Evolutionary conservation across 2,329 filamentous ascomycete species (phyloP), one percentile per base, ranked within the genome.

Genomic region (Pestalotiopsis sp.): DNA sequence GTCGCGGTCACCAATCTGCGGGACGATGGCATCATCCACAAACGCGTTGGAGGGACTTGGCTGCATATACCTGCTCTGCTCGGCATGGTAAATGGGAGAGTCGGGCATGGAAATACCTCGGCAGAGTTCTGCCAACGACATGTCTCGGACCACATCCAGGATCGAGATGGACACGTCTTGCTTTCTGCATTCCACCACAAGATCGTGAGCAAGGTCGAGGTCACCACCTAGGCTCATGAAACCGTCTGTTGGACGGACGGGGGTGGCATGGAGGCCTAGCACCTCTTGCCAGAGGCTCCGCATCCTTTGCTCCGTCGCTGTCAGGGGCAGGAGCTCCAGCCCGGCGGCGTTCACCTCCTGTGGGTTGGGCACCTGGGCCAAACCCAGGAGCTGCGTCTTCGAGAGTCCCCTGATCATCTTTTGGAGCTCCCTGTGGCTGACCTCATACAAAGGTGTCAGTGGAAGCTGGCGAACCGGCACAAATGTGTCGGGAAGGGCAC

Each of bases 171-270:
- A 69, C 52, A 86, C 78, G 2, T 80, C 80, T 14, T 80, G 77
- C 65, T 81, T 79, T 5, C 85, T 82, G 70, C 84, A 86, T 1
- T 79, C 75, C 1, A 83, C 71, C 1, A 86, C 80, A 5, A 87
- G 74, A 58, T 83, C 78, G 3, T 81, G 79, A 4, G 83, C 84
- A 4, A 84, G 77, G 20, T 83, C 79, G 7, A 77, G 79, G 52
- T 87, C 82, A 0, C 86, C 86, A 0, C 86, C 86, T 0, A 82
- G 75, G 2, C 80, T 78, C 52, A 85, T 73, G 70, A 88, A 88
- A 9, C 79, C 82, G 56, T 85, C 83, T 0, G 78, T 76, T 0
- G 81, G 76, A 1, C 77, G 80, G 38, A 88, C 85, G 2, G 76
- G 76, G 0, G 74, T 73, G n/a, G 80, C 78, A 1, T 82, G 76